phyloP scores from a whole-genome alignment of 495 filamentous ascomycete genomes.

The Penicillium flavigenum region DNA sequence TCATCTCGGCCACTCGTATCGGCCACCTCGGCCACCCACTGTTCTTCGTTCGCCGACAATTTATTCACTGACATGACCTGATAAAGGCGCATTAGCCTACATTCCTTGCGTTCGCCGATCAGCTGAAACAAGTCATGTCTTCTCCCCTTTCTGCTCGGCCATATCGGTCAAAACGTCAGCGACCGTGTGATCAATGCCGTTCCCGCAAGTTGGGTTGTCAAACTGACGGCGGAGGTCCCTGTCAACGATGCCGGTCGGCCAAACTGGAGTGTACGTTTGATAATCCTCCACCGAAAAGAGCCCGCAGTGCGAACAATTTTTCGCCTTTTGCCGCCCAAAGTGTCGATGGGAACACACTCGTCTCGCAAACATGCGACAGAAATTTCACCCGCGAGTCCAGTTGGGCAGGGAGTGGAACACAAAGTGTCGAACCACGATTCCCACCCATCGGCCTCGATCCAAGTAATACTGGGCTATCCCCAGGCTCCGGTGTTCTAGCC shows the following conservation, averaged over 20 bases:
- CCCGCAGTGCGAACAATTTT: constrained; percentile 16
- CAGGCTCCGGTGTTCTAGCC: constrained; percentile 19
- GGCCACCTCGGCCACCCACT: constrained; percentile 1
- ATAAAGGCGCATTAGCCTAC: constrained; percentile 7
- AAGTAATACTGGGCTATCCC: constrained; percentile 16
- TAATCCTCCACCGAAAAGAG: constrained; percentile 31
- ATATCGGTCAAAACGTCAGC: constrained; percentile 41
- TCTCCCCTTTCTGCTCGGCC: constrained; percentile 29
- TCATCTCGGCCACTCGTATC: not conserved
- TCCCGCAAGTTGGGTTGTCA: constrained; percentile 40
- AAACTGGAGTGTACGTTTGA: constrained; percentile 32
- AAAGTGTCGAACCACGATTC: constrained; percentile 13
- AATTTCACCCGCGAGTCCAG: constrained; percentile 10
- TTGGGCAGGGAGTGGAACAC: constrained; percentile 9
- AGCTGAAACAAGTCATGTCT: constrained; percentile 8
- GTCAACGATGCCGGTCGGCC: constrained; percentile 32
- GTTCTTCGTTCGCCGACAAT: not conserved
- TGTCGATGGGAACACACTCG: constrained; percentile 11
- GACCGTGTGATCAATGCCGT: constrained; percentile 41
- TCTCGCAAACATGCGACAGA: constrained; percentile 2
- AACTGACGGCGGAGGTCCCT: constrained; percentile 27
- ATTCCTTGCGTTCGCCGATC: constrained; percentile 18
- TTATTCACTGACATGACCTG: not conserved
- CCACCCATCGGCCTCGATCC: constrained; percentile 21
- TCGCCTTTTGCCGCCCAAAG: constrained; percentile 10